Conservation (phyloP, 1,139 yeast species). For the Debaryomyces robertsiae region DNA sequence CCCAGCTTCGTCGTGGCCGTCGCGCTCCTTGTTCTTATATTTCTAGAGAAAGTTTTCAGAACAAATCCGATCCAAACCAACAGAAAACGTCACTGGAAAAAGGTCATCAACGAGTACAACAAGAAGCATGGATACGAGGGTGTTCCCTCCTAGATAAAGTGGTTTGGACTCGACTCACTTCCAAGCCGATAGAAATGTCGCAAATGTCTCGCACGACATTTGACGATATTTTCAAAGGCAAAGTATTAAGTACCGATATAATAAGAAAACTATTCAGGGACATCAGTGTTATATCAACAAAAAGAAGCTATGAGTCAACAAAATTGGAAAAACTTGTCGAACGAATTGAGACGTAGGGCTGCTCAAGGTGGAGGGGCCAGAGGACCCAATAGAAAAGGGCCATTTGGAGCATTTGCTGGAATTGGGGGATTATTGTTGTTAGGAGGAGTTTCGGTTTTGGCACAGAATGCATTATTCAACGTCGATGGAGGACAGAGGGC, state of each 20-base stretch:
- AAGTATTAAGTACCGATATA: constrained; percentile 1
- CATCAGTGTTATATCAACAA: constrained; percentile 1
- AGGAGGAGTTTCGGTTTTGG: constrained; percentile 69
- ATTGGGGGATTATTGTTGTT: constrained; percentile 73
- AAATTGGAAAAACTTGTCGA: constrained; percentile 69
- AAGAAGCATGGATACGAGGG: constrained; percentile 47
- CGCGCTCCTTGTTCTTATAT: constrained; percentile 46
- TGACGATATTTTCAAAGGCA: constrained; percentile 13
- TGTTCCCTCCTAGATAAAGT: constrained; percentile 36
- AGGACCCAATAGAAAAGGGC: constrained; percentile 50
- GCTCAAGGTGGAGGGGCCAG: constrained; percentile 46
- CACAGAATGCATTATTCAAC: constrained; percentile 81
- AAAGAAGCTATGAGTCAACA: constrained; percentile 45
- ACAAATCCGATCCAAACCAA: constrained; percentile 44
- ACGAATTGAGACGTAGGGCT: constrained; percentile 67
- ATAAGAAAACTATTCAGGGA: not conserved
- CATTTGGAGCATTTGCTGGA: constrained; percentile 70
- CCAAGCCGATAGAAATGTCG: constrained; percentile 6
- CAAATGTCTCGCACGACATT: too few relatives aligned
- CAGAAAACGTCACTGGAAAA: constrained; percentile 45
- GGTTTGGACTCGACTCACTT: too few relatives aligned
- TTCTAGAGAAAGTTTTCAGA: constrained; percentile 37
- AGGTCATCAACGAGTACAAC: constrained; percentile 36
- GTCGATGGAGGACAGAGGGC: constrained; percentile 99
- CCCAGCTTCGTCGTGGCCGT: constrained; percentile 65